Conservation (phyloP, 176 grass and related monocot species). For the Musa itinerans region DNA sequence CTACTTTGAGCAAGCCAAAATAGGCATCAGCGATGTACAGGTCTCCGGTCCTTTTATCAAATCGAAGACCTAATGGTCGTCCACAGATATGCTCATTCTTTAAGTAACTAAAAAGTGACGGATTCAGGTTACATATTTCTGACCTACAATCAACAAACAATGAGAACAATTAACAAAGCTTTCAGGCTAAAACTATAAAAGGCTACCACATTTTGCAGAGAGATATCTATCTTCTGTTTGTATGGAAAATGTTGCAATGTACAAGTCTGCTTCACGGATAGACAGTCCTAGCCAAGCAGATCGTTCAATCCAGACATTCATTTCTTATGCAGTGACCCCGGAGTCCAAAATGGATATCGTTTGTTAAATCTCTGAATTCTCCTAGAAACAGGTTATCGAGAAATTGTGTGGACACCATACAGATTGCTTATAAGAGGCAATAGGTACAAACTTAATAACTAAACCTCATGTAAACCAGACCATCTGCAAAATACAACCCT, state of each 20-base stretch:
- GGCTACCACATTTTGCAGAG: neutral
- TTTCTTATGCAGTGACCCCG: neutral
- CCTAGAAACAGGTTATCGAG: too few species aligned
- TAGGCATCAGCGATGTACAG: constrained; percentile 40
- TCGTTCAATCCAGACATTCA: neutral
- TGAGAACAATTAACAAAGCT: neutral
- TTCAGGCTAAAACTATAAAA: neutral
- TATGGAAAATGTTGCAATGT: neutral
- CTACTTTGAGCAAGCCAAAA: constrained; percentile 27
- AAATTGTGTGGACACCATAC: too few species aligned
- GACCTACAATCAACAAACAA: neutral
- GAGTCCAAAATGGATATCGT: too few species aligned
- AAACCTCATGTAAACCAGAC: too few species aligned
- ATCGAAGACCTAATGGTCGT: constrained; percentile 25
- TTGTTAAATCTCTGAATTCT: too few species aligned
- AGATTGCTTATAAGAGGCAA: too few species aligned
- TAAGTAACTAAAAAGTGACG: constrained; percentile 9
- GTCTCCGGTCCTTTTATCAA: constrained; percentile 17
- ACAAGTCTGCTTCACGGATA: neutral
- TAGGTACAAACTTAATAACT: too few species aligned
- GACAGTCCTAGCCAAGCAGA: too few species aligned
- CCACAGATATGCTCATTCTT: constrained; percentile 26
- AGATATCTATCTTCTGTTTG: neutral
- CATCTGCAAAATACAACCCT: too few species aligned
- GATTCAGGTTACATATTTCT: constrained; percentile 8